A percentile compares a stretch with the other conserved stretches of the same genome.
Conservation (phyloP, 257 asterid genomes). For the Fraxinus americana region DNA sequence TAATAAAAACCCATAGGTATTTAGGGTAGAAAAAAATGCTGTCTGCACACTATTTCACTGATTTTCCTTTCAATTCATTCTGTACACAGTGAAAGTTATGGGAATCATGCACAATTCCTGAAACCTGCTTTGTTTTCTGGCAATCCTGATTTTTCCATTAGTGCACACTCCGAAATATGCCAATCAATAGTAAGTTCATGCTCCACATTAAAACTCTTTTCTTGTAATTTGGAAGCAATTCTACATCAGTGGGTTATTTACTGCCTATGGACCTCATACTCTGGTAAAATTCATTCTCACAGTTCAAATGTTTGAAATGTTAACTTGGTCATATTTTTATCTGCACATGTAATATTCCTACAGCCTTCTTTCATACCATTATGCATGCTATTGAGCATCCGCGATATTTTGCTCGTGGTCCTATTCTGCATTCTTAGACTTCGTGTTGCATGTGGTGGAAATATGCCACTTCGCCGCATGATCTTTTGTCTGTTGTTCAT, state of each 20-base stretch:
- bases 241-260: conserved; percentile 46
- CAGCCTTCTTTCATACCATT: not conserved
- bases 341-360: not conserved
- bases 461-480: not conserved
- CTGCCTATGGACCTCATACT: conserved; percentile 76
- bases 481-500: not conserved
- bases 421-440: not conserved
- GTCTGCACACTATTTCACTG: too few relatives aligned
- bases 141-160: conserved; percentile 50
- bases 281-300: conserved; percentile 42
- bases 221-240: not conserved
- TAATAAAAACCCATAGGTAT: not conserved
- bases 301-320: not conserved
- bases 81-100: conserved; percentile 58
- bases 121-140: conserved; percentile 47
- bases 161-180: conserved; percentile 52
- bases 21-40: not conserved
- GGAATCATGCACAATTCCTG: conserved; percentile 44
- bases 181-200: conserved; percentile 64
- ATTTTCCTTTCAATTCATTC: conserved; percentile 9
- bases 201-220: not conserved
- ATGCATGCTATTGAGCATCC: not conserved
- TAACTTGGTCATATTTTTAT: not conserved
- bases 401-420: not conserved
- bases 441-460: not conserved